Evolutionary conservation across 371 early-diverging fungal genomes (phyloP).

Genomic region (Syncephalastrum sp.): DNA sequence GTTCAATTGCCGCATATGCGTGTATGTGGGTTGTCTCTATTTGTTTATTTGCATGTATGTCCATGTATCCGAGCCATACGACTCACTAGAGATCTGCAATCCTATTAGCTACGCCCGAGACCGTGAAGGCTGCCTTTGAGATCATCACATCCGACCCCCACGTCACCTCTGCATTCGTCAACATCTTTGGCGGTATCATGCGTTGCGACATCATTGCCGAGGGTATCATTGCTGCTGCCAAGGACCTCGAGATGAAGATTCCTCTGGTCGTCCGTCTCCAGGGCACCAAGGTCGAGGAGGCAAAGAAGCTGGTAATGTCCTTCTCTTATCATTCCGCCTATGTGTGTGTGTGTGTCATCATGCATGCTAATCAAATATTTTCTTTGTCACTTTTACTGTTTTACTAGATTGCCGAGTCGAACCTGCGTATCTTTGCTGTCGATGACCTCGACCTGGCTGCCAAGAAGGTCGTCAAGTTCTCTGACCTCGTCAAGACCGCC

Average conservation of each 20-base stretch:
- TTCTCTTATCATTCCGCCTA: background rate
- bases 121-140: slow-evolving; percentile 98
- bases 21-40: background rate
- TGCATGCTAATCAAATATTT: slow-evolving; percentile 1
- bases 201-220: slow-evolving; percentile 98
- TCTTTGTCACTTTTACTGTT: background rate
- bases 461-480: slow-evolving; percentile 88
- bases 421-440: slow-evolving; percentile 87
- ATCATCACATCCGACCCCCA: slow-evolving; percentile 95
- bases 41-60: background rate
- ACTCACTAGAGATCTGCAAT: no score
- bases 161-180: slow-evolving; percentile 95
- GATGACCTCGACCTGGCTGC: slow-evolving; percentile 97
- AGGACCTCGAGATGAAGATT: slow-evolving; percentile 86
- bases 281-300: slow-evolving; percentile 69
- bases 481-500: slow-evolving; percentile 81
- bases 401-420: slow-evolving; percentile 76
- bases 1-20: no score
- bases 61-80: background rate
- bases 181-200: slow-evolving; percentile 99
- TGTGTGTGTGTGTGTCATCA: background rate
- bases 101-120: slow-evolving; percentile 79
- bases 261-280: slow-evolving; percentile 96
- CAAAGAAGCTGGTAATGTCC: slow-evolving; percentile 42
- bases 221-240: slow-evolving; percentile 95